Percentiles rank a stretch among this genome's conserved stretches.
phyloP scores from a whole-genome alignment of 257 asterid species.

The Ophiorrhiza pumila region DNA sequence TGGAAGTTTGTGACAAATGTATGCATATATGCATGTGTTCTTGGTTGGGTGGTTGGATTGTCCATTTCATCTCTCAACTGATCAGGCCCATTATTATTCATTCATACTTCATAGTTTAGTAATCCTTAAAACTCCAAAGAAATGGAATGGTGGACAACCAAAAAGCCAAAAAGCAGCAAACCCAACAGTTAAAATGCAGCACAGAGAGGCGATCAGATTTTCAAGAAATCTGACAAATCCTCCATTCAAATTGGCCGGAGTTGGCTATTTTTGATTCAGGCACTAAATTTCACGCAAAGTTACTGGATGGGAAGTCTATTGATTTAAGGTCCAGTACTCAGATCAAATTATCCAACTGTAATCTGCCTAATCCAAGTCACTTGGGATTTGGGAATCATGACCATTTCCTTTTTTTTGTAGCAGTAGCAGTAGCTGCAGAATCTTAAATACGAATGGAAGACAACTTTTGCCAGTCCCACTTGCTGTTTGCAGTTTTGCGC shows the following conservation, averaged over 20 bases:
- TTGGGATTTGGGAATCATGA: too few species aligned
- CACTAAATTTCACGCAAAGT: not conserved
- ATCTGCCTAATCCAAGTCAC: not conserved
- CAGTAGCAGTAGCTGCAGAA: too few species aligned
- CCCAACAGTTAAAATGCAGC: not conserved
- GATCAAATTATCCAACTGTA: not conserved
- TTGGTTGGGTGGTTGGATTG: constrained; percentile 5
- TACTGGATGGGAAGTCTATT: too few species aligned
- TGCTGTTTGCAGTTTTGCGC: not conserved
- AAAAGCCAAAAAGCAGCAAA: not conserved
- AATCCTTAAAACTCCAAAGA: constrained; percentile 6
- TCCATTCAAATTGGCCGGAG: not conserved
- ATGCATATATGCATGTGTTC: not conserved
- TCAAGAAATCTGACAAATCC: not conserved
- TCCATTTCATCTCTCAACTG: not conserved
- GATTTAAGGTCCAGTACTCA: not conserved
- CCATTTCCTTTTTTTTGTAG: not conserved
- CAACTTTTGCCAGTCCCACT: not conserved
- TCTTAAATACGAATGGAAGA: not conserved
- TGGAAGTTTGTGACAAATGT: not conserved
- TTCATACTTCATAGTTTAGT: too few species aligned
- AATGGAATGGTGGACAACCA: not conserved
- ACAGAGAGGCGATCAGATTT: too few species aligned
- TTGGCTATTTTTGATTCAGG: not conserved
- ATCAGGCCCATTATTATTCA: too few species aligned